phyloP scores from a whole-genome alignment of 495 filamentous ascomycete species.

The Acidomyces sp. region DNA sequence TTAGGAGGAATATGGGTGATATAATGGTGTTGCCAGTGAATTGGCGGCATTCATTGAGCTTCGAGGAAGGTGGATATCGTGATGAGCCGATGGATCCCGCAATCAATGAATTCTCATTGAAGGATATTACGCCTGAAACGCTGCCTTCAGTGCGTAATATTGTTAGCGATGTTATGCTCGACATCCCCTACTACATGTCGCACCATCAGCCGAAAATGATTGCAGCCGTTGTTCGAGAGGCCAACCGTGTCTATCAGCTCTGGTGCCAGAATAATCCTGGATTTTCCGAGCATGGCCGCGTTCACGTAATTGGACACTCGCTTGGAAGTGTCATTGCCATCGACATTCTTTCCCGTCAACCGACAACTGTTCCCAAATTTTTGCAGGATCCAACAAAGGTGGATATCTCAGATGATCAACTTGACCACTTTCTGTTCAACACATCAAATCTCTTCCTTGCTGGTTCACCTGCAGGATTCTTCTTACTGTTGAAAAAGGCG shows the following conservation, averaged over 20 bases:
- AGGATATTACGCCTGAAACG: slow-evolving; percentile 84
- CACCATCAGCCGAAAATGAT: slow-evolving; percentile 94
- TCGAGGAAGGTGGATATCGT: slow-evolving; percentile 58
- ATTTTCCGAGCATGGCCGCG: slow-evolving; percentile 66
- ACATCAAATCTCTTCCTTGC: slow-evolving; percentile 78
- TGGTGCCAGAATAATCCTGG: slow-evolving; percentile 89
- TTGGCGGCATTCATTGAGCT: slow-evolving; percentile 74
- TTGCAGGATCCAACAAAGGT: slow-evolving; percentile 38
- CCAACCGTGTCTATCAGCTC: slow-evolving; percentile 81
- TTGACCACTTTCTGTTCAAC: slow-evolving; percentile 74
- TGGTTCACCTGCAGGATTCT: slow-evolving; percentile 89
- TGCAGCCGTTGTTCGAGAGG: slow-evolving; percentile 73
- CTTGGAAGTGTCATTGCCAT: slow-evolving; percentile 86
- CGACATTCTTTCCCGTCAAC: slow-evolving; percentile 81
- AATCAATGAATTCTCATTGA: slow-evolving; percentile 57
- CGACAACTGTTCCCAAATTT: slow-evolving; percentile 45
- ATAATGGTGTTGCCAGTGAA: slow-evolving; percentile 72
- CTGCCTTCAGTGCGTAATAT: slow-evolving; percentile 80
- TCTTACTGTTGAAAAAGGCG: slow-evolving; percentile 75
- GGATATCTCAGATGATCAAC: slow-evolving; percentile 21
- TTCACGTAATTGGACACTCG: slow-evolving; percentile 88
- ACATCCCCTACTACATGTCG: slow-evolving; percentile 93
- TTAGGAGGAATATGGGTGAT: slow-evolving; percentile 55
- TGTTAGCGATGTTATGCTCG: slow-evolving; percentile 93
- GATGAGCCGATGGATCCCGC: slow-evolving; percentile 38